Conservation (phyloP, 805 yeast genomes). For the Wickerhamomyces bisporus region DNA sequence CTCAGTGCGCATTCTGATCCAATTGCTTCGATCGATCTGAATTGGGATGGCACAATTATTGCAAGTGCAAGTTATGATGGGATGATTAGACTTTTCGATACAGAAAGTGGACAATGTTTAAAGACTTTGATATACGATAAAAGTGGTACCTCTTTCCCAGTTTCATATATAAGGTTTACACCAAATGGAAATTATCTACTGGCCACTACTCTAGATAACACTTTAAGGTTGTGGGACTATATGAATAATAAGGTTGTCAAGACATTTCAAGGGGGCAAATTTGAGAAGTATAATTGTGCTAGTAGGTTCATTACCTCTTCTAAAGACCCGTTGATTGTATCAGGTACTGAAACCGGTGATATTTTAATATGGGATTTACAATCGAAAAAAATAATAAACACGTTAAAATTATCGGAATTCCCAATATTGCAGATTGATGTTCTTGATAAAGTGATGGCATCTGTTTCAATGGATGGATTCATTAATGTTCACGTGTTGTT, state of each 20-base stretch:
- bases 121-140: conserved; percentile 83
- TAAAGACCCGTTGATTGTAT: conserved; percentile 38
- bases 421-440: conserved; percentile 17
- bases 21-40: conserved; percentile 67
- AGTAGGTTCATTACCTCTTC: conserved; percentile 42
- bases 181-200: conserved; percentile 78
- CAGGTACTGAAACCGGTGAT: conserved; percentile 56
- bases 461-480: conserved; percentile 11
- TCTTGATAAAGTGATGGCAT: conserved; percentile 3
- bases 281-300: conserved; percentile 47
- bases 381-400: conserved; percentile 39
- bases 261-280: conserved; percentile 42
- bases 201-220: conserved; percentile 78
- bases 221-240: conserved; percentile 79
- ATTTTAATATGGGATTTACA: conserved; percentile 67
- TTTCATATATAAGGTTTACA: conserved; percentile 64
- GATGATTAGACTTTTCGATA: conserved; percentile 79
- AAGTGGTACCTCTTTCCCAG: conserved; percentile 72
- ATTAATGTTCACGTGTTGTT: conserved; percentile 5
- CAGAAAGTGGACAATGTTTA: conserved; percentile 84
- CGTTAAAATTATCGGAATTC: conserved; percentile 4
- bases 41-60: conserved; percentile 75
- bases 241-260: conserved; percentile 75
- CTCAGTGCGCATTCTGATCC: conserved; percentile 93
- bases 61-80: conserved; percentile 92